Evolutionary conservation across 1,284 basidiomycete species (phyloP), one percentile per base, ranked within the genome.

Genomic region (Leccinum fallax): DNA sequence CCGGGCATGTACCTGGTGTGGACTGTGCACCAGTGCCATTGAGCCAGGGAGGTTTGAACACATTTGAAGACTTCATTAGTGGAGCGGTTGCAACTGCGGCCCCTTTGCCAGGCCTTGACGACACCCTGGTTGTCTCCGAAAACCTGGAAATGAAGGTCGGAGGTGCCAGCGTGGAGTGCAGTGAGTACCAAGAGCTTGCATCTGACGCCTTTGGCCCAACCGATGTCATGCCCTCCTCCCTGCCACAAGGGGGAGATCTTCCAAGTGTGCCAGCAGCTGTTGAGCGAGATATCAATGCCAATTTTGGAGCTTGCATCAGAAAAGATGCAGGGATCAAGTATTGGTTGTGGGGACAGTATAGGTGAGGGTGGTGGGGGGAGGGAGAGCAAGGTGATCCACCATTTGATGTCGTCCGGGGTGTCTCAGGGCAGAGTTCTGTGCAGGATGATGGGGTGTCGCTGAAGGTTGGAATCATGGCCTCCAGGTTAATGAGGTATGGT

Each of bases 401-500:
- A 60, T 6, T 13, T 24, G 0, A 60, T 2, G 28, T 60, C 48
- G 0, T 32, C 2, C 0, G 8, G 26, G 1, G 28, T 60, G 56
- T 4, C 36, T 0, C 0, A 7, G 0, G 56, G 48, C 0, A 36
- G 56, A 21, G 21, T 21, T 21, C 21, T 21, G 21, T 21, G 21
- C 21, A 21, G 21, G 21, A 19, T 26, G 24, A 19, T 26, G 76
- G 78, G 55, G 55, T 13, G 10, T 68, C 34, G 13, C 56, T 9
- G 34, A 67, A 72, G 0, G 63, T 55, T 0, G 52, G 15, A 0
- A 76, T 53, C 66, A 77, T 67, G 16, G 62, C 36, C 40, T 79
- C 72, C 1, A 81, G 63, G 15, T 55, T 59, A n/a, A 69, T 74
- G 55, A 80, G 71, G 52, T 74, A 77, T 0, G 77, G 74, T 0